Evolutionary conservation across 2,329 filamentous ascomycete species (phyloP).

Genomic region (Epicoccum nigrum): DNA sequence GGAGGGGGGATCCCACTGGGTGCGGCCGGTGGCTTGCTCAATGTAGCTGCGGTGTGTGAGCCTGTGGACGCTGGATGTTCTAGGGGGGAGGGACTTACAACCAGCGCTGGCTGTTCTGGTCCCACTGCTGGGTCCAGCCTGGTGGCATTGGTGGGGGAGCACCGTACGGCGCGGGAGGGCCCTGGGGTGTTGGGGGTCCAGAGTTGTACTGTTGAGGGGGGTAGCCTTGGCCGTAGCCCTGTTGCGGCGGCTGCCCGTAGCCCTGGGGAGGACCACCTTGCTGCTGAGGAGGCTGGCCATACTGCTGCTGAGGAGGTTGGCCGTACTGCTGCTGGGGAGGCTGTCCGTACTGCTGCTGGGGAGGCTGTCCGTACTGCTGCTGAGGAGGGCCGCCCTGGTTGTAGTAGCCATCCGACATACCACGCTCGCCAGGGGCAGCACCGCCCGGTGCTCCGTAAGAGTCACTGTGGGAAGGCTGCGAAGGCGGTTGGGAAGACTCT

Average conservation of each 20-base stretch:
- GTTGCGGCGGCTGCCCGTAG: constrained; percentile 39
- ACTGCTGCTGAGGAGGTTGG: constrained; percentile 30
- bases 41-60: constrained; percentile 56
- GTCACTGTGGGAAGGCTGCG: constrained; percentile 15
- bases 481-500: constrained; percentile 7
- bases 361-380: constrained; percentile 23
- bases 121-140: constrained; percentile 69
- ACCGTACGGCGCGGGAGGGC: constrained; percentile 46
- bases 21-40: constrained; percentile 64
- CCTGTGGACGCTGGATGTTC: background rate
- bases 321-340: constrained; percentile 21
- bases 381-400: constrained; percentile 27
- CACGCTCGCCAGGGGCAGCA: constrained; percentile 29
- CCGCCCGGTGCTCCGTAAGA: constrained; percentile 21
- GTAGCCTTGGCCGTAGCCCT: constrained; percentile 33
- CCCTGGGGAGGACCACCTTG: constrained; percentile 19
- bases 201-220: constrained; percentile 34
- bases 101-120: constrained; percentile 65
- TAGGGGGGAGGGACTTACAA: constrained; percentile 39
- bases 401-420: constrained; percentile 29
- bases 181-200: constrained; percentile 34
- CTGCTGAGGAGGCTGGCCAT: constrained; percentile 26
- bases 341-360: too few species aligned
- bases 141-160: constrained; percentile 58
- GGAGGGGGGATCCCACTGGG: constrained; percentile 68